Base-by-base conservation (phyloP, 192 early-diverging fungal species). In the Funneliformis geosporum region DNA sequence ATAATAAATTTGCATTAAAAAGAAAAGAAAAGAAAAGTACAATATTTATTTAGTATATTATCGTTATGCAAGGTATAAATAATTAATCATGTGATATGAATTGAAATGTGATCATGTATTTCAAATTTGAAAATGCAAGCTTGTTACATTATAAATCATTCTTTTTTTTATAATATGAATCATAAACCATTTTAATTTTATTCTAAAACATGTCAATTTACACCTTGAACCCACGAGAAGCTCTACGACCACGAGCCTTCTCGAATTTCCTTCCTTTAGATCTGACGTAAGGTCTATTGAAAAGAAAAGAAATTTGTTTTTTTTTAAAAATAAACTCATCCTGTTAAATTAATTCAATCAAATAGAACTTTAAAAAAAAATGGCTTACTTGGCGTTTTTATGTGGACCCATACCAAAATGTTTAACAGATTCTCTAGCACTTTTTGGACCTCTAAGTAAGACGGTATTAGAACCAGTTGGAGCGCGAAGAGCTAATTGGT, bases 241-340 rank as follows among this genome's bases (percentile, higher is more conserved):
- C 91, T 93, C 98, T 93, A 84, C 96, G 95, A 94, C 98, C 98
- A 97, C 98, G 96, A 86, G 97, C 98, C 60, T 90, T 87, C 90
- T 99, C 97, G 87, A 98, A 98, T 95, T 99, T 99, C 91, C 98
- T 94, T 80, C 98, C 98, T 95, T 99, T 99, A 89, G 95, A 95
- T 84, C 94, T 92, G 85, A 99, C 93, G 88, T 95, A 98, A 80
- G 98, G 98, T 60, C 77, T 79, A 55, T 55, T 43, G 8, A 23
- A 27, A 60, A 47, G 46, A 42, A 18, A 42, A 71, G 14, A 21
- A 14, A n/a, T n/a, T n/a, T n/a, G n/a, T n/a, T n/a, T n/a, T n/a
- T 25, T 71, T 25, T 11, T 11, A 71, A 27, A 5, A 43, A 12
- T 25, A 46, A 12, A 12, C 27, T n/a, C 8, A 42, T 23, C 46